Base-by-base conservation (phyloP, 495 filamentous ascomycete genomes). In the Penicillium fimorum region DNA sequence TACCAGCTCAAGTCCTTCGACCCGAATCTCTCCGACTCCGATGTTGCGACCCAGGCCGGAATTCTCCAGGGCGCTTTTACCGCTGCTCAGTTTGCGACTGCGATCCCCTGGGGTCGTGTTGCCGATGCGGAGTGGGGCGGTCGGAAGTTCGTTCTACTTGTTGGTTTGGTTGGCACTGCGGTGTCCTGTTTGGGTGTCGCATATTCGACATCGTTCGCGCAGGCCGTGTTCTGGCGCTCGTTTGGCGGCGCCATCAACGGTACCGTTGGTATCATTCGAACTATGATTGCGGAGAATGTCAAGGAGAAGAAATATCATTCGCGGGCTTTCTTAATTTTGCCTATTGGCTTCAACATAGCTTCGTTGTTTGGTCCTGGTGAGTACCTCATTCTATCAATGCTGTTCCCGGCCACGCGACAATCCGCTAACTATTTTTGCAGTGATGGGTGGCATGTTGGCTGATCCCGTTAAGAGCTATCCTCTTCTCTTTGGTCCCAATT, bases 241-340 rank as follows among this genome's bases (percentile, higher is more conserved):
- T 68, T 92, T 41, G 90, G 88, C 22, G 90, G 90, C 25, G 82
- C 83, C 9, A 82, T 91, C 51, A 96, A 96, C 67, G 90, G 90
- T 0, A 94, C 90, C 41, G 84, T 92, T 30, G 89, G 88, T 11
- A 89, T 92, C 17, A 84, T 91, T 70, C 78, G 89, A 59, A 92
- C 89, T 4, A 90, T 90, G 86, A 89, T 91, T 63, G 84, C 83
- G 49, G 89, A 92, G 72, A 91, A 84, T 55, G 82, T 92, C 32
- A 83, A 79, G 63, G 89, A 91, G 65, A 87, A 85, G 75, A 84
- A 79, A 57, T 84, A 79, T 54, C 87, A 89, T 63, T 84, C 82
- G 7, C 74, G 84, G 5, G 86, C 85, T 38, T 89, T 89, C 57
- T 68, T 88, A 48, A 76, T 89, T 30, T 65, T 92, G 48, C 89